Evolutionary conservation across 305 asterid species (phyloP), one percentile per base, ranked within the genome.

Genomic region (Striga hermonthica): DNA sequence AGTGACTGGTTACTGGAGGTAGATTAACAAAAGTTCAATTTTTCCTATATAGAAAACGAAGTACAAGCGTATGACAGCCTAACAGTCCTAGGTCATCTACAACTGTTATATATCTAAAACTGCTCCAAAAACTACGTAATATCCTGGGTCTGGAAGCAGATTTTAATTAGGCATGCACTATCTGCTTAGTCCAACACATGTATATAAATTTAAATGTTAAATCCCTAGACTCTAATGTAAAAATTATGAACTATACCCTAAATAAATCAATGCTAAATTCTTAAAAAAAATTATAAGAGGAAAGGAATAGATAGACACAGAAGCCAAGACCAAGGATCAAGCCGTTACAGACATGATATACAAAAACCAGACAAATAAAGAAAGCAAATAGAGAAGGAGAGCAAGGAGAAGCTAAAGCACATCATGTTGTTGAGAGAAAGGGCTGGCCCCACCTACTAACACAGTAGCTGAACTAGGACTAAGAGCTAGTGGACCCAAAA

Each of bases 261-360:
- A 41, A 41, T 5, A 41, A 6, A 3, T 41, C 47, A 57, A 57
- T 13, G 28, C 5, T 12, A 55, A 35, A 57, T 35, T 22, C 15
- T 44, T 57, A 22, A 36, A 57, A 22, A 57, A 35, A 28, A 4
- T 16, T 7, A 53, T 53, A 15, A 15, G 36, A 53, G 58, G 8
- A 53, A 53, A 16, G 36, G 58, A 4, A 48, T 48, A 12, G 58
- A 53, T 31, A 57, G 36, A 11, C 9, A 2, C 6, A 57, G 22
- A 36, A 11, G 60, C 34, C 39, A 57, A 57, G 35, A 57, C 62
- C 43, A 16, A 57, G 11, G 61, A 16, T 54, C 22, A 10, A 57
- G 28, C 16, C 43, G 34, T 34, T 22, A 57, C 44, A 34, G 28
- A 57, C 44, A n/a, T 22, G 44, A 36, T 35, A 36, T 36, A 57